Conservation (phyloP, 2,329 filamentous ascomycete species). For the Neoarthrinium moseri region DNA sequence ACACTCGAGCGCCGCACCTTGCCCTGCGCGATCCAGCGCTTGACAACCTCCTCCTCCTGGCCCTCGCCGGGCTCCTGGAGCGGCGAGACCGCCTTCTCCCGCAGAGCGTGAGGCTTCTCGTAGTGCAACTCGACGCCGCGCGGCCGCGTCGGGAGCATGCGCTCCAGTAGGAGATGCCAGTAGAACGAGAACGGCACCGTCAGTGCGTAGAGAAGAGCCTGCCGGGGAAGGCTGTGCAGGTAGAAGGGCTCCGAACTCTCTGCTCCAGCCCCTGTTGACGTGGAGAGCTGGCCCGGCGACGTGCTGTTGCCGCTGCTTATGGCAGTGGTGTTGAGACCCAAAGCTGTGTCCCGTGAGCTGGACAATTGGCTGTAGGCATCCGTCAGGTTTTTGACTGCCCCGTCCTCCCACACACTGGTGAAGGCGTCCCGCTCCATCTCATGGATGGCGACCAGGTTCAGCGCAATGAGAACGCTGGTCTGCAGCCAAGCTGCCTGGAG, state of each 20-base stretch:
- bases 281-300: background rate
- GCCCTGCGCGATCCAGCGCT: constrained; percentile 2
- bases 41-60: constrained; percentile 1
- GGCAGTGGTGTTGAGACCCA: background rate
- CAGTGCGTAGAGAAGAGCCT: background rate
- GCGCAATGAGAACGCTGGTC: background rate
- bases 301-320: background rate
- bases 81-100: background rate
- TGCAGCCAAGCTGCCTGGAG: background rate
- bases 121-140: background rate
- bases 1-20: constrained; percentile 1
- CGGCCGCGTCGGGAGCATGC: constrained; percentile 1
- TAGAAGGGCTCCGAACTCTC: background rate
- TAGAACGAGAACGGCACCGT: background rate
- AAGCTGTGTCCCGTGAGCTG: background rate
- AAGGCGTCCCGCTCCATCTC: background rate
- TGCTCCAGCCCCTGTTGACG: background rate
- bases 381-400: background rate
- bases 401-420: background rate
- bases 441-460: background rate
- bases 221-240: background rate
- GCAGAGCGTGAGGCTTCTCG: too few species aligned
- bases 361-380: background rate
- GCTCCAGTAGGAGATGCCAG: background rate
- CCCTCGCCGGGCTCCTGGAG: background rate